These are phyloP conservation scores for Candida qinlingensis DNA, from an alignment of 805 yeast genomes.

Conservation along the genomic window DNA sequence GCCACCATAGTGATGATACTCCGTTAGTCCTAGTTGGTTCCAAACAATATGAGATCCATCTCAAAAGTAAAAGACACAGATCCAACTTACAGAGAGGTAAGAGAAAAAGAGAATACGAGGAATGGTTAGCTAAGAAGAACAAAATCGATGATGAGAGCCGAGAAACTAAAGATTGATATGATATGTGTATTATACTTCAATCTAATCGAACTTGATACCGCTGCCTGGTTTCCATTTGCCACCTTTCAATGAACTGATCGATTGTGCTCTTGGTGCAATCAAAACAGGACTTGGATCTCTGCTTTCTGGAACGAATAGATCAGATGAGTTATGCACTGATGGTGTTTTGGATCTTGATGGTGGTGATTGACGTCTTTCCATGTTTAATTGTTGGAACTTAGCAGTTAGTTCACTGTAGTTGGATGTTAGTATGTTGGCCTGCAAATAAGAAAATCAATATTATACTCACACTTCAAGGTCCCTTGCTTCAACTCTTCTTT, in stretches of 20 bases:
- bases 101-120: conserved; percentile 50
- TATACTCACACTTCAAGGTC: conserved; percentile 37
- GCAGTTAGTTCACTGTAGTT: conserved; percentile 15
- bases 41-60: conserved; percentile 63
- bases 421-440: not conserved
- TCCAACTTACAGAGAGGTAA: conserved; percentile 42
- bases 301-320: not conserved
- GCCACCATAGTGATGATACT: conserved; percentile 51
- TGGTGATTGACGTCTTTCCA: conserved; percentile 2
- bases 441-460: not conserved
- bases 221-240: conserved; percentile 25
- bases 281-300: conserved; percentile 15
- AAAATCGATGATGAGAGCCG: conserved; percentile 1
- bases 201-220: conserved; percentile 23
- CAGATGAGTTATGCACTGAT: not conserved
- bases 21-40: conserved; percentile 67
- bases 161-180: not conserved
- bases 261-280: conserved; percentile 21
- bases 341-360: not conserved
- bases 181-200: not conserved
- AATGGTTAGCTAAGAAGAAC: conserved; percentile 25
- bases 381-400: conserved; percentile 27
- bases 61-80: conserved; percentile 63
- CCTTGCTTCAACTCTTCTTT: conserved; percentile 48
- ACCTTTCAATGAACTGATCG: conserved; percentile 22